Percentiles rank a stretch among this genome's conserved stretches.
Evolutionary conservation across 2,329 filamentous ascomycete genomes (phyloP).

Genomic region (Stagonosporopsis vannaccii): DNA sequence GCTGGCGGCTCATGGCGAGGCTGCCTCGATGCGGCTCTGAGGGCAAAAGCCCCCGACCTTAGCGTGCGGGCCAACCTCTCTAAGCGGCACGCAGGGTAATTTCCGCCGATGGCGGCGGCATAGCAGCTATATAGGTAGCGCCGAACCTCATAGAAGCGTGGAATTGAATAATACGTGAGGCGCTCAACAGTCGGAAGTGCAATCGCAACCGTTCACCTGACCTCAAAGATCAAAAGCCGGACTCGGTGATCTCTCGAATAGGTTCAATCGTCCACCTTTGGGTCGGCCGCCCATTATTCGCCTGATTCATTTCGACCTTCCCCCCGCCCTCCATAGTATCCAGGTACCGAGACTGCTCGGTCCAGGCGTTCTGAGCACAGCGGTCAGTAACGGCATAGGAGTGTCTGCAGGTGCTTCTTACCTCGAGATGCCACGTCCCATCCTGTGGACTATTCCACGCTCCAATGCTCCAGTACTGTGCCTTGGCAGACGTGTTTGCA

Average conservation of each 20-base stretch:
- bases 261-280: conserved; percentile 33
- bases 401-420: neutral
- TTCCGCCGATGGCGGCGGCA: neutral
- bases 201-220: conserved; percentile 2
- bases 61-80: conserved; percentile 4
- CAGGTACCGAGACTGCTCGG: conserved; percentile 22
- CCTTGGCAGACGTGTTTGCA: conserved; percentile 11
- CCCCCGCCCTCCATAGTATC: conserved; percentile 28
- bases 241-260: conserved; percentile 27
- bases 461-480: conserved; percentile 29
- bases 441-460: conserved; percentile 25
- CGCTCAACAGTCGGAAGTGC: conserved; percentile 5
- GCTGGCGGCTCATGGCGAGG: conserved; percentile 6
- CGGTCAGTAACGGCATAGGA: neutral
- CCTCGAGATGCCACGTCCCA: conserved; percentile 28
- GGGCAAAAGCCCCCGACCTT: conserved; percentile 4
- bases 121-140: neutral
- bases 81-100: neutral
- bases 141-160: neutral
- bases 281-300: conserved; percentile 25
- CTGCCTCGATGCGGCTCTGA: conserved; percentile 9
- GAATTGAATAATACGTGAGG: neutral
- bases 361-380: conserved; percentile 22
- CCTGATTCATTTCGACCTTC: conserved; percentile 22
- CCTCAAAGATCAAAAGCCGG: conserved; percentile 17